These are phyloP conservation scores for Pseudocercospora macadamiae DNA, from an alignment of 2,329 filamentous ascomycete genomes.

Conservation along the genomic window DNA sequence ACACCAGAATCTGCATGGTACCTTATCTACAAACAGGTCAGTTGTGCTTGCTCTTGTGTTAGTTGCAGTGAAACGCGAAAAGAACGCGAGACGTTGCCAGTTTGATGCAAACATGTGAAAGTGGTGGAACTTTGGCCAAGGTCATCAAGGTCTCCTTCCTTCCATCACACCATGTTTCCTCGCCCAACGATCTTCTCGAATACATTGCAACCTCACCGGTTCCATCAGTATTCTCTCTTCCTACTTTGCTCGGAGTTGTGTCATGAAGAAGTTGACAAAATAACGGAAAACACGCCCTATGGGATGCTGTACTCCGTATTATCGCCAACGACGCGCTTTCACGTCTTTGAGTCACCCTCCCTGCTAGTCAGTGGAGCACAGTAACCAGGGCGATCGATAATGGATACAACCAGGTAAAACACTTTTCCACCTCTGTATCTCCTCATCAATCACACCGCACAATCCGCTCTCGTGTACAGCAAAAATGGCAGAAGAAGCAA, in stretches of 20 bases:
- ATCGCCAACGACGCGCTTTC: not conserved
- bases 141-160: not conserved
- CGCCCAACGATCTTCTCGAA: not conserved
- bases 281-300: too few species aligned
- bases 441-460: not conserved
- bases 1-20: too few species aligned
- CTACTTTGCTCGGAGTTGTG: too few species aligned
- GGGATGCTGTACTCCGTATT: too few species aligned
- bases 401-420: slow-evolving; percentile 2
- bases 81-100: not conserved
- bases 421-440: not conserved
- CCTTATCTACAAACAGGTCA: too few species aligned
- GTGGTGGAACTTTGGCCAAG: not conserved
- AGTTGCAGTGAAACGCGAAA: not conserved
- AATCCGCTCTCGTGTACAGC: not conserved
- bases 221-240: too few species aligned
- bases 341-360: not conserved
- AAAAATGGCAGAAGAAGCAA: not conserved
- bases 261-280: too few species aligned
- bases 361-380: slow-evolving; percentile 1
- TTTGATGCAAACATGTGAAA: not conserved
- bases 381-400: not conserved
- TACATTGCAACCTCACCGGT: too few species aligned
- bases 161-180: not conserved
- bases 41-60: too few species aligned